These are phyloP conservation scores for Ogataea methanolica DNA, from an alignment of 805 yeast genomes.

Conservation along the genomic window DNA sequence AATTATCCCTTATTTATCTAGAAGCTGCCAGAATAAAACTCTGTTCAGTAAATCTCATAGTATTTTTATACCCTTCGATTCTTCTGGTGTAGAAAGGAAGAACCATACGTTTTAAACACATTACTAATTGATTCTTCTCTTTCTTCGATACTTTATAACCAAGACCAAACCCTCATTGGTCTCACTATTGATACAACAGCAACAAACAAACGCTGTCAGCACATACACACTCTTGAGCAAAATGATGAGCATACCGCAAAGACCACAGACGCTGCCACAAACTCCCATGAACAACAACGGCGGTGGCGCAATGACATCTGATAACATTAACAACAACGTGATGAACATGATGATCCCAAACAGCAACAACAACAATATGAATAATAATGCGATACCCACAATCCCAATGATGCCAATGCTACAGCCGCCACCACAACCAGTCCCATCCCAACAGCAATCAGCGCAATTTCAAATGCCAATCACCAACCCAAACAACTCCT, in stretches of 20 bases:
- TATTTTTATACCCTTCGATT: too few relatives aligned
- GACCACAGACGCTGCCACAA: conserved; percentile 11
- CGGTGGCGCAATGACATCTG: background rate
- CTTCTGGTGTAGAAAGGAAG: too few relatives aligned
- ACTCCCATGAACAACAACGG: background rate
- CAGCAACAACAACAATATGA: background rate
- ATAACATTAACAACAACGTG: background rate
- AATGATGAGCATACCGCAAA: conserved; percentile 17
- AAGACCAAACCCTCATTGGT: too few relatives aligned
- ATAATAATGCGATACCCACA: conserved; percentile 7
- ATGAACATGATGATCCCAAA: conserved; percentile 6
- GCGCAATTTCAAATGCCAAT: background rate
- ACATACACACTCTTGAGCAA: background rate
- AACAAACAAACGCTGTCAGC: too few relatives aligned
- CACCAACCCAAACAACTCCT: background rate
- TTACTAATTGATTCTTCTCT: background rate
- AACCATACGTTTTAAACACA: background rate
- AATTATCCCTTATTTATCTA: too few relatives aligned
- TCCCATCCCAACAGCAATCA: background rate
- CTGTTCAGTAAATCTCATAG: background rate
- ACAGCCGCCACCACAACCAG: background rate
- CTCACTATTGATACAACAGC: too few relatives aligned
- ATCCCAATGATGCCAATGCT: conserved; percentile 9
- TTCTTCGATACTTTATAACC: background rate
- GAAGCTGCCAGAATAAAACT: too few relatives aligned